phyloP scores from a whole-genome alignment of 2,329 filamentous ascomycete species.

The Neofusicoccum ribis region DNA sequence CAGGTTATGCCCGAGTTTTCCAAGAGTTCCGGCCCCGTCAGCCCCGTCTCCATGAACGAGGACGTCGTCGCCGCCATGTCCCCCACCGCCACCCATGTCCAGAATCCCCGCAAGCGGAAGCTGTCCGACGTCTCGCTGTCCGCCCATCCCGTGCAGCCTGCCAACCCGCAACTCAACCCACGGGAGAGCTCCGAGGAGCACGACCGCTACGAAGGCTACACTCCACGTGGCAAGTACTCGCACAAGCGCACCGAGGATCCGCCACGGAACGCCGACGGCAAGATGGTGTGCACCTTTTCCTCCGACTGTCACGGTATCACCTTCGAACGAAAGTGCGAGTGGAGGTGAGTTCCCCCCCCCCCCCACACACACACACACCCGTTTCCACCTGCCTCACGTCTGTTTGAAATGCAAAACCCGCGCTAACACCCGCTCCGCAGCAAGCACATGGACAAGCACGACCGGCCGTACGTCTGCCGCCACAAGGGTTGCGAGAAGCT shows the following conservation, averaged over 20 bases:
- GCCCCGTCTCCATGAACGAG: slow-evolving; percentile 13
- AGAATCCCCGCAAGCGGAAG: slow-evolving; percentile 18
- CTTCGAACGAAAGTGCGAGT: slow-evolving; percentile 86
- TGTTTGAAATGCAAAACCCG: slow-evolving; percentile 24
- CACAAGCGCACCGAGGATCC: slow-evolving; percentile 51
- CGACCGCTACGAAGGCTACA: slow-evolving; percentile 15
- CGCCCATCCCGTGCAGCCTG: not conserved
- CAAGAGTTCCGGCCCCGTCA: slow-evolving; percentile 8
- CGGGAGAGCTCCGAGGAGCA: slow-evolving; percentile 16
- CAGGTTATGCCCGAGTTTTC: slow-evolving; percentile 15
- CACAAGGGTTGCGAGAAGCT: slow-evolving; percentile 86
- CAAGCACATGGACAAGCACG: slow-evolving; percentile 99
- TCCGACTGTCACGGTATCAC: slow-evolving; percentile 67
- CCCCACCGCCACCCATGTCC: not conserved
- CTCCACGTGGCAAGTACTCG: slow-evolving; percentile 37
- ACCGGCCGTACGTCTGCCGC: slow-evolving; percentile 84
- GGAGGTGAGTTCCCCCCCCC: slow-evolving; percentile 70
- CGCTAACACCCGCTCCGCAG: slow-evolving; percentile 45
- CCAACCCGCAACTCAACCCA: not conserved
- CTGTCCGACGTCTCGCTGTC: slow-evolving; percentile 13
- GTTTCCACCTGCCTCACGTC: not conserved
- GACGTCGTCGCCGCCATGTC: slow-evolving; percentile 1
- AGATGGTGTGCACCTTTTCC: slow-evolving; percentile 70
- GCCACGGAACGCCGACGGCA: slow-evolving; percentile 67
- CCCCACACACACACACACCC: too few relatives aligned